Evolutionary conservation across 176 grass and related monocot genomes (phyloP).

Genomic region (Triticum monococcum): DNA sequence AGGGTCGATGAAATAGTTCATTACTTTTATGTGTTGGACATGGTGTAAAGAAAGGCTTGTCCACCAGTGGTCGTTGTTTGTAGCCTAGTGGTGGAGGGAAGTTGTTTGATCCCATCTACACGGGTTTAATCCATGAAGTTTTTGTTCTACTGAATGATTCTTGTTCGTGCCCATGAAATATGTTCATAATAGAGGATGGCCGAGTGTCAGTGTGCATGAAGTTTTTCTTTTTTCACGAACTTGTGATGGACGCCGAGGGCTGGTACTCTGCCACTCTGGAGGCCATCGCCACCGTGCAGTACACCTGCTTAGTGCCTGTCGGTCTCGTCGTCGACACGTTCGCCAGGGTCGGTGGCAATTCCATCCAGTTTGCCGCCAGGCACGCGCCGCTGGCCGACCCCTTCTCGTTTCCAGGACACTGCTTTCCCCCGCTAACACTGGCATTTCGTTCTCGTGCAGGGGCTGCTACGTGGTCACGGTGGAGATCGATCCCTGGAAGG

Average conservation of each 20-base stretch:
- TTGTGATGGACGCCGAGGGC: conserved; percentile 56
- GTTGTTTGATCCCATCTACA: too few species aligned
- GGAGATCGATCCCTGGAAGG: conserved; percentile 59
- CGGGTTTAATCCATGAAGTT: too few species aligned
- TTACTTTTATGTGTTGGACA: too few species aligned
- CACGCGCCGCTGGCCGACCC: not conserved
- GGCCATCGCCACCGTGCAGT: conserved; percentile 47
- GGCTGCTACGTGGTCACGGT: conserved; percentile 54
- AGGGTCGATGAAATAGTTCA: too few species aligned
- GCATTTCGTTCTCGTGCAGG: conserved; percentile 29
- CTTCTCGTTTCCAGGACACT: not conserved
- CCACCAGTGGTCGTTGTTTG: too few species aligned
- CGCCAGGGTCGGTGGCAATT: conserved; percentile 50
- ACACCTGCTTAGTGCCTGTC: conserved; percentile 4
- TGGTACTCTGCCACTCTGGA: conserved; percentile 74
- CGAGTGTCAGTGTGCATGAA: too few species aligned
- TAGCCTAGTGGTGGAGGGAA: too few species aligned
- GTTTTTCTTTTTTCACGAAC: too few species aligned
- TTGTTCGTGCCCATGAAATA: too few species aligned
- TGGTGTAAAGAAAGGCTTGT: too few species aligned
- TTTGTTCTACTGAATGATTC: too few species aligned
- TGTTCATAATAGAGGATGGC: too few species aligned
- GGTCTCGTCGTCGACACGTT: conserved; percentile 58
- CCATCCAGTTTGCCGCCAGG: conserved; percentile 71
- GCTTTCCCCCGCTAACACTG: not conserved